Evolutionary conservation across 164 flowering plant genomes (phyloP), one percentile per base, ranked within the genome.

Genomic region (Chimonanthus salicifolius): DNA sequence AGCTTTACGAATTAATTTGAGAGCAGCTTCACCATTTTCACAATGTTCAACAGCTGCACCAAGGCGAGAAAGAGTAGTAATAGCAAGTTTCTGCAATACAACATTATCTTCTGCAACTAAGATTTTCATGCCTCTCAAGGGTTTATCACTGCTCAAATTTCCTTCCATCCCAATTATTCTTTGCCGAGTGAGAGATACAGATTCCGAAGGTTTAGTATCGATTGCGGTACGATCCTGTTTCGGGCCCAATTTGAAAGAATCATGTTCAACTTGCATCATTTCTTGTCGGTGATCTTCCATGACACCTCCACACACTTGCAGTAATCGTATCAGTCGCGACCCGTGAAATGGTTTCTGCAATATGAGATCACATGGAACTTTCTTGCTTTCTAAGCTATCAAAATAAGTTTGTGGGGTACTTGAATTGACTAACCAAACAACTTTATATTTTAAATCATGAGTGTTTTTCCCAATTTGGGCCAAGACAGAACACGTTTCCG

Each of bases 91-190:
- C 1, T 81, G 75, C 11, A 82, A 46, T 8, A 84, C 9, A 0
- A 2, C 0, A 67, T 48, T 49, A 78, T 89, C 97, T 11, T 93
- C 98, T 5, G 75, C 94, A 47, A 91, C 77, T 83, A 91, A 80
- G 7, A 94, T 47, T 54, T 72, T 87, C 75, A 85, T 84, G 51
- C 95, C 97, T 11, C 43, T 47, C 75, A 88, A 73, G 8, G 79
- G 82, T 51, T 80, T 79, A 44, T 62, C 48, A 50, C 33, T 48
- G 43, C 33, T n/a, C 13, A 7, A 16, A 43, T 33, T 43, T 4
- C 46, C 49, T 13, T 65, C 47, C 1, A 8, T 5, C 49, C 58
- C 45, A 4, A 10, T 20, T 20, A 10, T 20, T 20, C n/a, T 7
- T 48, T 21, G n/a, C 6, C 1, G 9, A 20, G 20, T 7, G 2